A percentile compares a stretch with the other conserved stretches of the same genome.
Conservation (phyloP, 768 basidiomycete species). For the Kwoniella heveanensis region DNA sequence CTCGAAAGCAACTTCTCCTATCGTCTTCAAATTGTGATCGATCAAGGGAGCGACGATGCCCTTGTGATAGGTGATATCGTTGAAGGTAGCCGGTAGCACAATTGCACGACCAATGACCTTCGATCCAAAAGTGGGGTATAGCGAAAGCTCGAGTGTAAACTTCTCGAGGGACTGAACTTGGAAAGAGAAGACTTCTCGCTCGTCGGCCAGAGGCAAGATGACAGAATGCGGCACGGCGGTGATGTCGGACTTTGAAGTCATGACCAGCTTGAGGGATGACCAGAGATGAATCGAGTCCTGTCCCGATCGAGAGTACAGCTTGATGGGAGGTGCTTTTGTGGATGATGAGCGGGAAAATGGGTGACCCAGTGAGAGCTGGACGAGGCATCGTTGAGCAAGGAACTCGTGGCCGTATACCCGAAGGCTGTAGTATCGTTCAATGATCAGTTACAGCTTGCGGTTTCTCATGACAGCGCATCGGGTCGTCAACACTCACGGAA, state of each 20-base stretch:
- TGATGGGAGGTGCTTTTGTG: conserved; percentile 56
- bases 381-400: conserved; percentile 77
- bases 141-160: conserved; percentile 83
- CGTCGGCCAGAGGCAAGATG: conserved; percentile 74
- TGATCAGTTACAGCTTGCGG: no score
- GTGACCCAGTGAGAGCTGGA: conserved; percentile 82
- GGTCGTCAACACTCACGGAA: conserved; percentile 74
- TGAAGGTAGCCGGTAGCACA: conserved; percentile 74
- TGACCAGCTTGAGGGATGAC: conserved; percentile 88
- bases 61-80: conserved; percentile 58
- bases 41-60: conserved; percentile 68
- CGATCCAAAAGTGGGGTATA: conserved; percentile 96
- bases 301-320: conserved; percentile 61
- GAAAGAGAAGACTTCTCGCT: conserved; percentile 75
- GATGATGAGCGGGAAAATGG: conserved; percentile 58
- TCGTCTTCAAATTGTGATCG: conserved; percentile 87
- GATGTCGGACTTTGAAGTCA: conserved; percentile 82
- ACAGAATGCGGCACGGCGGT: conserved; percentile 88
- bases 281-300: conserved; percentile 55
- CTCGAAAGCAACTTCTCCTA: conserved; percentile 93
- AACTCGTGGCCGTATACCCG: conserved; percentile 90
- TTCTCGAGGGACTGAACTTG: conserved; percentile 74
- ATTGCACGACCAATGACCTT: conserved; percentile 93
- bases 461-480: no score
- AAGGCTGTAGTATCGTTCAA: conserved; percentile 55